Evolutionary conservation across 2,329 filamentous ascomycete genomes (phyloP).

Genomic region (Aspergillus novoparasiticus): DNA sequence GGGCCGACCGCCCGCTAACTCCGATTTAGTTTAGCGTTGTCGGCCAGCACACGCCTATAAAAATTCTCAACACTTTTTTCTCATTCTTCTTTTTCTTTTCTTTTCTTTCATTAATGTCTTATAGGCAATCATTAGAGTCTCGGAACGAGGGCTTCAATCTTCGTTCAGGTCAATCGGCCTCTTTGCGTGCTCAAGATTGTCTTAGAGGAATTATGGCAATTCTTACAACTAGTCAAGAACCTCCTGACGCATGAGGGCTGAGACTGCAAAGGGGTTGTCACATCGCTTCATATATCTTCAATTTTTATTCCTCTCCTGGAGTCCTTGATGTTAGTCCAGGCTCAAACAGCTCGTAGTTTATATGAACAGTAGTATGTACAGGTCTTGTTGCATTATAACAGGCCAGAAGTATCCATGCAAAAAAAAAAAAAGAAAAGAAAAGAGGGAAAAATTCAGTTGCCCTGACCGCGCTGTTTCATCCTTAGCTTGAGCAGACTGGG

Average conservation of each 20-base stretch:
- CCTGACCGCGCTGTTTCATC: slow-evolving; percentile 71
- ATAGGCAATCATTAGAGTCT: slow-evolving; percentile 99
- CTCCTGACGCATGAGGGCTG: slow-evolving; percentile 56
- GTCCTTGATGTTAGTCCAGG: not conserved
- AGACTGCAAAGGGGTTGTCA: slow-evolving; percentile 54
- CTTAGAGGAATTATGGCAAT: slow-evolving; percentile 77
- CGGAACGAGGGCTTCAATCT: slow-evolving; percentile 84
- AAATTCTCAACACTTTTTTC: slow-evolving; percentile 31
- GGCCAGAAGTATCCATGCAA: no score
- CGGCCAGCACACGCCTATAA: slow-evolving; percentile 27
- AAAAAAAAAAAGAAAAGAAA: no score
- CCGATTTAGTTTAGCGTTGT: slow-evolving; percentile 34
- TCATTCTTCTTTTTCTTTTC: slow-evolving; percentile 45
- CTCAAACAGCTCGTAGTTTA: not conserved
- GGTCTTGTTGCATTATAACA: not conserved
- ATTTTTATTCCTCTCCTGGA: not conserved
- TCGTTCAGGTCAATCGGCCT: slow-evolving; percentile 87
- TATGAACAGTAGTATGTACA: slow-evolving; percentile 11
- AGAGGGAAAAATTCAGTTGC: slow-evolving; percentile 16
- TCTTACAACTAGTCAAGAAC: slow-evolving; percentile 70
- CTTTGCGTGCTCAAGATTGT: slow-evolving; percentile 96
- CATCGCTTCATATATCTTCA: slow-evolving; percentile 26
- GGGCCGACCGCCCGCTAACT: slow-evolving; percentile 27
- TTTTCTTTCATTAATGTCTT: slow-evolving; percentile 58
- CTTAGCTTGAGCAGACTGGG: slow-evolving; percentile 77